Percentiles rank a stretch among this genome's conserved stretches.
Conservation (phyloP, 495 filamentous ascomycete species). For the Rostrohypoxylon terebratum region DNA sequence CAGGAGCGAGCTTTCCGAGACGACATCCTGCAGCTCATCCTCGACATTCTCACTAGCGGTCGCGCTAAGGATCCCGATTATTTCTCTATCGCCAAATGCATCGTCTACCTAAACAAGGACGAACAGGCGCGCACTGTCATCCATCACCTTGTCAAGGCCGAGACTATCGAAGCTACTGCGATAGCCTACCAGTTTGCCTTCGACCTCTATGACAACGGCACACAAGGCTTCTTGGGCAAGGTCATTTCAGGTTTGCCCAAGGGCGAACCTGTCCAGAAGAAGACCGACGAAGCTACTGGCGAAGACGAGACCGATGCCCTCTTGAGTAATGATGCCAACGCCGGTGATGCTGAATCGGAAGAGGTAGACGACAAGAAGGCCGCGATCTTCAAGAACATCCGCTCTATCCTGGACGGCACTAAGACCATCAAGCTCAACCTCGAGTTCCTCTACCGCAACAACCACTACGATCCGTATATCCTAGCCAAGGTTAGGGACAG, state of each 20-base stretch:
- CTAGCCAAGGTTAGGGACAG: conserved; percentile 97
- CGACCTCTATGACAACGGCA: conserved; percentile 97
- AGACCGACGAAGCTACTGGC: conserved; percentile 64
- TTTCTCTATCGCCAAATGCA: conserved; percentile 98
- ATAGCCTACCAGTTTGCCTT: conserved; percentile 98
- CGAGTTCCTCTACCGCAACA: conserved; percentile 96
- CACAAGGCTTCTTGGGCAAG: conserved; percentile 94
- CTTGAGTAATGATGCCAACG: conserved; percentile 49
- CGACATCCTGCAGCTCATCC: conserved; percentile 85
- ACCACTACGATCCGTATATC: conserved; percentile 82
- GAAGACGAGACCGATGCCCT: conserved; percentile 61
- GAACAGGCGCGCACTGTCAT: conserved; percentile 91
- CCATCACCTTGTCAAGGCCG: conserved; percentile 80
- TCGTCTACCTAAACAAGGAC: conserved; percentile 94
- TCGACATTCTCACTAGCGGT: conserved; percentile 78
- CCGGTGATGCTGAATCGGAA: conserved; percentile 48
- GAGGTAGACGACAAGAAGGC: conserved; percentile 61
- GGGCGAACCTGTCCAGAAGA: conserved; percentile 63
- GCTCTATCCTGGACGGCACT: conserved; percentile 87
- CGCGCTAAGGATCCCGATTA: conserved; percentile 81
- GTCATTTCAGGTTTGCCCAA: conserved; percentile 82
- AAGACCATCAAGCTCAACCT: conserved; percentile 93
- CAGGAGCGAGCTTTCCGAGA: conserved; percentile 87
- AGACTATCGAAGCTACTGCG: conserved; percentile 78
- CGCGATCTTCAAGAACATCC: conserved; percentile 80